A percentile compares a stretch with the other conserved stretches of the same genome.
Evolutionary conservation across 2,329 filamentous ascomycete species (phyloP).

Genomic region (Talaromyces sp.): DNA sequence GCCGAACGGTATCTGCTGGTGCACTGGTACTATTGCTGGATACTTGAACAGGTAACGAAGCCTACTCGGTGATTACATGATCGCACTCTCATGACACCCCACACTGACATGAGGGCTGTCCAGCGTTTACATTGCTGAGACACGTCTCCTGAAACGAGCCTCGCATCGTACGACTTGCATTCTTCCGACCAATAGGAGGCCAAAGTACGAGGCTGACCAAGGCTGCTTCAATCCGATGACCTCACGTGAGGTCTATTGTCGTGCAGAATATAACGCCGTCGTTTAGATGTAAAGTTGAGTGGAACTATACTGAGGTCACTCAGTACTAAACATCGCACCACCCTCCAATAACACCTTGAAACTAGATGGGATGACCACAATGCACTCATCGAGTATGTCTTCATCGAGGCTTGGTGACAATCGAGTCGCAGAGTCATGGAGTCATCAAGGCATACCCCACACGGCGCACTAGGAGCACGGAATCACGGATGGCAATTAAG

Average conservation of each 20-base stretch:
- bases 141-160: not conserved
- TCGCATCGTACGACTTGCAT: constrained; percentile 2
- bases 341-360: not conserved
- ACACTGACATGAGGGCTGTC: not conserved
- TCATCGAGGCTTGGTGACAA: not conserved
- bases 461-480: not conserved
- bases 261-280: not conserved
- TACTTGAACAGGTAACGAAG: not conserved
- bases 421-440: not conserved
- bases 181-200: not conserved
- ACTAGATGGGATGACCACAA: no score
- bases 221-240: not conserved
- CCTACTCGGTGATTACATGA: not conserved
- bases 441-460: constrained; percentile 11
- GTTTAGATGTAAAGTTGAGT: not conserved
- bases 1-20: not conserved
- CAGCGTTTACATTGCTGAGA: not conserved
- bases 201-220: not conserved
- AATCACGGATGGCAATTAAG: constrained; percentile 1
- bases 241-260: not conserved
- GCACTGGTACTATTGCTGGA: not conserved
- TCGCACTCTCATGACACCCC: not conserved
- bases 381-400: no score
- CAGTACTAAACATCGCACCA: not conserved
- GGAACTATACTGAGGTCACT: not conserved